Percentiles rank a stretch among this genome's conserved stretches.
Evolutionary conservation across 805 yeast genomes (phyloP).

Genomic region (Barnettozyma botsteinii): DNA sequence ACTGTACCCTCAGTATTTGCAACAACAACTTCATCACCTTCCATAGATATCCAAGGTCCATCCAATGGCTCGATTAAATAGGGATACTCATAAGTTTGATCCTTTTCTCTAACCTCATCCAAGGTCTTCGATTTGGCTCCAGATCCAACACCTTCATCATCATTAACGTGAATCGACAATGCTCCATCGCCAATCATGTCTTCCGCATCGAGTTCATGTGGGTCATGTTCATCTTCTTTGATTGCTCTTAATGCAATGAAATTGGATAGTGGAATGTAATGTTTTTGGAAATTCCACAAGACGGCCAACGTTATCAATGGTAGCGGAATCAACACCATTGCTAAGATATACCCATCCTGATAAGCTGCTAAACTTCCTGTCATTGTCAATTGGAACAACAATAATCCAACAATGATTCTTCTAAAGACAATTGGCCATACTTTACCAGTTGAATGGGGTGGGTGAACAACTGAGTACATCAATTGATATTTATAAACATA

Average conservation of each 20-base stretch:
- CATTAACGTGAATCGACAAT: conserved; percentile 11
- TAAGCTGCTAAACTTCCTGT: conserved; percentile 80
- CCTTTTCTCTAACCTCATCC: conserved; percentile 71
- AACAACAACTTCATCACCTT: conserved; percentile 46
- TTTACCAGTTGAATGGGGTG: conserved; percentile 94
- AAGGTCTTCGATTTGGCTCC: conserved; percentile 41
- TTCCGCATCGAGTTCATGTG: conserved; percentile 17
- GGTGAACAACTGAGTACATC: conserved; percentile 85
- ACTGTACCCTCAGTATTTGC: conserved; percentile 39
- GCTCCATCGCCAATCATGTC: conserved; percentile 21
- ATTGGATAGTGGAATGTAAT: conserved; percentile 71
- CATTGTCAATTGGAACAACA: conserved; percentile 86
- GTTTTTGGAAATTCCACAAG: conserved; percentile 75
- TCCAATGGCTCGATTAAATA: conserved; percentile 62
- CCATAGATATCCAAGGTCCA: conserved; percentile 79
- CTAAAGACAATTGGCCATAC: conserved; percentile 91
- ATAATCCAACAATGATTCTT: conserved; percentile 72
- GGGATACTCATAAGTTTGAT: conserved; percentile 75
- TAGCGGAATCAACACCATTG: conserved; percentile 67
- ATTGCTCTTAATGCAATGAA: conserved; percentile 87
- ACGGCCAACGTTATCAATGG: conserved; percentile 63
- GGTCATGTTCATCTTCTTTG: conserved; percentile 36
- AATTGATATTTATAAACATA: conserved; percentile 88
- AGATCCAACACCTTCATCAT: background rate
- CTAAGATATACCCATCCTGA: conserved; percentile 71